Evolutionary conservation across 306 rosid genomes (phyloP).

Genomic region (Myrica gale): DNA sequence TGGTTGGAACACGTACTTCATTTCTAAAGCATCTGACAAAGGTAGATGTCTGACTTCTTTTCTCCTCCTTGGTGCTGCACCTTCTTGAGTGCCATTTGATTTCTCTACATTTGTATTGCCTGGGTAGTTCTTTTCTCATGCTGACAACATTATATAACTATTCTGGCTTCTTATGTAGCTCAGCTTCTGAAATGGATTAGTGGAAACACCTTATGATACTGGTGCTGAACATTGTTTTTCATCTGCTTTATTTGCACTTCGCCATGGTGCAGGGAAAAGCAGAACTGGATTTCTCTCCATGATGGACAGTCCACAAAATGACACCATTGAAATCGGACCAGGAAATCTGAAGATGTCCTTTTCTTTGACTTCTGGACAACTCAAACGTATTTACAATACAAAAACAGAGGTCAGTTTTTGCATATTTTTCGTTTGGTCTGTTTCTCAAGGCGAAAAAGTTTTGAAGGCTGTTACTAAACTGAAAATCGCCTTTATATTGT

Average conservation of each 20-base stretch:
- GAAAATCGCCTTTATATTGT: slow-evolving; percentile 25
- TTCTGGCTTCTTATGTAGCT: neutral
- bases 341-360: slow-evolving; percentile 82
- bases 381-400: slow-evolving; percentile 60
- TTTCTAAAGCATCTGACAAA: slow-evolving; percentile 47
- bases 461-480: slow-evolving; percentile 4
- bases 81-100: neutral
- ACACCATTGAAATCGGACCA: slow-evolving; percentile 58
- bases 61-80: neutral
- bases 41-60: slow-evolving; percentile 35
- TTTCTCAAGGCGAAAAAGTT: neutral
- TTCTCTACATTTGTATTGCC: neutral
- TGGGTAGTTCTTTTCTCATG: neutral
- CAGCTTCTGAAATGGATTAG: neutral
- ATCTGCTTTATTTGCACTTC: slow-evolving; percentile 17
- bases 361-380: slow-evolving; percentile 74
- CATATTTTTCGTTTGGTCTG: neutral
- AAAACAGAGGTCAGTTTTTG: slow-evolving; percentile 66
- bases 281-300: slow-evolving; percentile 29
- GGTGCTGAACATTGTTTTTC: neutral
- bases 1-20: slow-evolving; percentile 88
- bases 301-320: slow-evolving; percentile 26
- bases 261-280: slow-evolving; percentile 41
- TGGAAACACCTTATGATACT: neutral
- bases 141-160: neutral